Evolutionary conservation across 306 rosid species (phyloP), one percentile per base, ranked within the genome.

Genomic region (Begonia fuchsioides): DNA sequence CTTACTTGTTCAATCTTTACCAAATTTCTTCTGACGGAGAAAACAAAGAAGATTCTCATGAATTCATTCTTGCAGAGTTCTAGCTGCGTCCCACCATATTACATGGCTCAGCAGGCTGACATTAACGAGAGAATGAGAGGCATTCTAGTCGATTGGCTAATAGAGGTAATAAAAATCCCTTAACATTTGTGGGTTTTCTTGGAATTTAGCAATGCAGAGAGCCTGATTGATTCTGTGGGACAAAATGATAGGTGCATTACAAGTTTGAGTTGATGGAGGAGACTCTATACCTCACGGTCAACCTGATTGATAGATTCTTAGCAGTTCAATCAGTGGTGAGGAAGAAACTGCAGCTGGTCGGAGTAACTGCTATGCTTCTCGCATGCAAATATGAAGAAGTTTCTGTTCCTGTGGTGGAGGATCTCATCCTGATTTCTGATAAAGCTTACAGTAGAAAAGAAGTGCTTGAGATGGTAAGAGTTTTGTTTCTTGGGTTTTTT

Each of bases 201-300:
- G n/a, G 35, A 26, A 5, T 26, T 26, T 6, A 26, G 35, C 35
- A 26, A n/a, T n/a, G n/a, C 5, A 1, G 35, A 0, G 7, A 26
- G 35, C 5, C 35, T 26, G 35, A 26, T 26, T 26, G 35, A 26
- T 26, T 26, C 35, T 26, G 35, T 26, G 35, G 35, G 8, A 50
- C 6, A 11, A 18, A 49, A 44, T 51, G 15, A 17, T 68, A 76
- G 83, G 83, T 77, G 44, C 83, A 77, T 60, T 72, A 77, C 76
- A 77, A 69, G 62, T 77, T 77, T 66, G 79, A 77, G 54, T 65
- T 77, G 44, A 77, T 77, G 79, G 80, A 77, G 1, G 83, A 77
- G 83, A 77, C 79, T 12, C 51, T 77, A 14, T 77, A 62, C 52
- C 76, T 77, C 32, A 66, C 76, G 0, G 66, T 72, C 54, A 77